These are phyloP conservation scores for Paramarasmius palmivorus DNA, from an alignment of 1,284 basidiomycete genomes.

Conservation along the genomic window DNA sequence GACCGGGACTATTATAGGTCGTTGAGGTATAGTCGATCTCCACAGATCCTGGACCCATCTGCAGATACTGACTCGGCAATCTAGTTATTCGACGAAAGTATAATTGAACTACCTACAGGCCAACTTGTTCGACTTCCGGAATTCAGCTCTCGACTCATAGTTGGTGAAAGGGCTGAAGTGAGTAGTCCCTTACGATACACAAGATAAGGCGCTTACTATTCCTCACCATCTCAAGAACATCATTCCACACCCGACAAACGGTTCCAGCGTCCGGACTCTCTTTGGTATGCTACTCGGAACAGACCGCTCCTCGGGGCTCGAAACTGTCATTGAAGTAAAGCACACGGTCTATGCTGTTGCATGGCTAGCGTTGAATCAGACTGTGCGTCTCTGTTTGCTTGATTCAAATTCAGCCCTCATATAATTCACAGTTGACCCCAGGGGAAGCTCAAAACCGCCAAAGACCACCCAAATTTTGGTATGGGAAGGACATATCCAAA, in stretches of 20 bases:
- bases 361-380: slow-evolving; percentile 91
- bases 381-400: slow-evolving; percentile 44
- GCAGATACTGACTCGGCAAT: background rate
- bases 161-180: slow-evolving; percentile 74
- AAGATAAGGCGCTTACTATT: slow-evolving; percentile 11
- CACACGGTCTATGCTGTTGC: slow-evolving; percentile 81
- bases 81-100: slow-evolving; percentile 50
- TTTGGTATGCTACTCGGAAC: slow-evolving; percentile 48
- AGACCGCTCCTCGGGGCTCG: slow-evolving; percentile 42
- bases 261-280: slow-evolving; percentile 36
- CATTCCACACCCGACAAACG: slow-evolving; percentile 52
- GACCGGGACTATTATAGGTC: slow-evolving; percentile 32
- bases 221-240: slow-evolving; percentile 51
- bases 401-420: slow-evolving; percentile 12
- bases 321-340: slow-evolving; percentile 73
- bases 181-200: slow-evolving; percentile 25
- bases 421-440: slow-evolving; percentile 53
- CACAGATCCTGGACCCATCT: background rate
- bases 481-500: slow-evolving; percentile 60
- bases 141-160: slow-evolving; percentile 65
- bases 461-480: slow-evolving; percentile 79
- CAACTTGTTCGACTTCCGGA: slow-evolving; percentile 73
- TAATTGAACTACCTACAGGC: slow-evolving; percentile 61
- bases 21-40: slow-evolving; percentile 28
- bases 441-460: slow-evolving; percentile 52